These are phyloP conservation scores for Trichaptum fuscoviolaceum DNA, from an alignment of 768 basidiomycete genomes.

Conservation along the genomic window DNA sequence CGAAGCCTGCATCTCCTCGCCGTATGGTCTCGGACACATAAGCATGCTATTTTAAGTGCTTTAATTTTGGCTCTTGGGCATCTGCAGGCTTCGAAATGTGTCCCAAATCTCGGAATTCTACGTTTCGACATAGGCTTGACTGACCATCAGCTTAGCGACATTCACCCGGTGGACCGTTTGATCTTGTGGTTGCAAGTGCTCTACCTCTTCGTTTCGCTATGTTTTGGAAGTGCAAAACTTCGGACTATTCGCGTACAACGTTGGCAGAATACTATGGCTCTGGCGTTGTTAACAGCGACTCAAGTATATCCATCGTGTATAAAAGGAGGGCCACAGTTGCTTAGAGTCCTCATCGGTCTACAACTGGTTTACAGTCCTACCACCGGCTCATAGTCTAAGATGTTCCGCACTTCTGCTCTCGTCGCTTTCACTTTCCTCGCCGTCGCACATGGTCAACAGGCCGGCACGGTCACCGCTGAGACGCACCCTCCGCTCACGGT, in stretches of 20 bases:
- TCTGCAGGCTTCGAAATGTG: not conserved
- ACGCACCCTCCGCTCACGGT: constrained; percentile 41
- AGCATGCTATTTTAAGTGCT: constrained; percentile 11
- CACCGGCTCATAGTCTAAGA: constrained; percentile 10
- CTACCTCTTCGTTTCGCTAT: not conserved
- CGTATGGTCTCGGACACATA: constrained; percentile 20
- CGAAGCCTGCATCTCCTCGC: constrained; percentile 14
- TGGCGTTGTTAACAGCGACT: not conserved
- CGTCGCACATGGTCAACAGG: constrained; percentile 45
- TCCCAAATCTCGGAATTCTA: not conserved
- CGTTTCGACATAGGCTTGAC: not conserved
- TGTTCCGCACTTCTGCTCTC: constrained; percentile 27
- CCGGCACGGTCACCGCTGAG: constrained; percentile 44
- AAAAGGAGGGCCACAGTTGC: not conserved
- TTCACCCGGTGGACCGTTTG: not conserved
- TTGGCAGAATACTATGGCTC: not conserved
- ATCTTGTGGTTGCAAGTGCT: not conserved
- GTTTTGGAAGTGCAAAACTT: not conserved
- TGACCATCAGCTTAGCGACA: not conserved
- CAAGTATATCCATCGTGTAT: not conserved
- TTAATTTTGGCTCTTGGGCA: not conserved
- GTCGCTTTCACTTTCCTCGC: constrained; percentile 26
- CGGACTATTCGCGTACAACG: not conserved
- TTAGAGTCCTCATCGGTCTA: not conserved
- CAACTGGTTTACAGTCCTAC: not conserved